Base-by-base conservation (phyloP, 139 green algal species). In the Desmodesmus armatus region DNA sequence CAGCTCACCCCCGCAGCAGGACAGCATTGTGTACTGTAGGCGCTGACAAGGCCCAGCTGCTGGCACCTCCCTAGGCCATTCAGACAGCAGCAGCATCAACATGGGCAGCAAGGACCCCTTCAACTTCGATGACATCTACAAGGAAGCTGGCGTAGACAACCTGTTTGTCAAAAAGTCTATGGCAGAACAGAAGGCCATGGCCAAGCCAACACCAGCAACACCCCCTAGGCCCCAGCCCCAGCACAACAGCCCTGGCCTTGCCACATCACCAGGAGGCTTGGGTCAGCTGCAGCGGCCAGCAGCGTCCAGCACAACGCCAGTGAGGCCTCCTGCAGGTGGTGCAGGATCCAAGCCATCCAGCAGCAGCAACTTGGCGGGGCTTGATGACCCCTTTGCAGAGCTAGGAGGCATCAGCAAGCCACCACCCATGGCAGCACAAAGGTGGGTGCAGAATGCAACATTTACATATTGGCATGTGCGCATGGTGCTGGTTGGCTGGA, bases 101-200 rank as follows among this genome's bases (percentile, higher is more conserved):
- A 84, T 84, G 78, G 78, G 60, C 15, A 73, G 53, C 76, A 86
- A 86, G 49, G 87, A 88, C 78, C 83, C 78, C 3, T 88, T 88
- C 33, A 78, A 88, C 37, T 91, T 91, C 31, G 79, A 88, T 47
- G 87, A 91, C 39, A 85, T 91, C 11, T 88, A 90, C 51, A 83
- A 83, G n/a, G 55, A 81, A 47, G 87, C 87, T 5, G 87, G 87
- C 19, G 83, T 88, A 3, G 82, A 83, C 62, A 69, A 83, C 70
- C 63, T 88, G 25, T 85, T 90, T 25, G 87, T 88, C 5, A 91
- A 89, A 43, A 88, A 91, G 74, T 80, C 74, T 0, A 83, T 89
- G 84, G 87, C 71, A 21, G 84, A 89, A n/a, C 75, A 87, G 41
- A 87, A 87, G 63, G 63, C 82, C 80, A 82, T 74, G 41, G 43